These are phyloP conservation scores for Mortierella sp. DNA, from an alignment of 371 early-diverging fungal genomes.

Conservation along the genomic window DNA sequence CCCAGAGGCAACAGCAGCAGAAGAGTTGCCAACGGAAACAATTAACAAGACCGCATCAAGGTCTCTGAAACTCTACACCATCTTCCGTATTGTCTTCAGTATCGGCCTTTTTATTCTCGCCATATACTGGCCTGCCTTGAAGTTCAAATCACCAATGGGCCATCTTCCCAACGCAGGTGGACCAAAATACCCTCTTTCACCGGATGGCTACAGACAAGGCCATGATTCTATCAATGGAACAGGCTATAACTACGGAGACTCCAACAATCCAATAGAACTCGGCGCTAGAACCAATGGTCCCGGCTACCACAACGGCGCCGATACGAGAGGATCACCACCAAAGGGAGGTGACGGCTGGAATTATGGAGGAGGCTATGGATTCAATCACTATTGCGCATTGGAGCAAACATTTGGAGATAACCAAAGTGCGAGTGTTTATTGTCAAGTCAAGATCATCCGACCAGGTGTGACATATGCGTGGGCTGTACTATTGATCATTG, in stretches of 20 bases:
- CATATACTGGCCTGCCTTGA: constrained; percentile 39
- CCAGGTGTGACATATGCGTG: constrained; percentile 35
- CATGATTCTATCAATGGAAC: too few relatives aligned
- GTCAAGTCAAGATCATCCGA: constrained; percentile 28
- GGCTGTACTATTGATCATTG: constrained; percentile 27
- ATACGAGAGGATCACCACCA: neutral
- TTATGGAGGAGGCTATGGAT: neutral
- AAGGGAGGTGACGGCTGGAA: neutral
- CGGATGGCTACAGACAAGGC: too few relatives aligned
- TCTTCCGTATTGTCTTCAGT: constrained; percentile 26
- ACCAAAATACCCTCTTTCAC: neutral
- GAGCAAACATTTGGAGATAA: constrained; percentile 46
- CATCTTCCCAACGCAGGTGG: constrained; percentile 1
- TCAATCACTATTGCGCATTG: constrained; percentile 16
- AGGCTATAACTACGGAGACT: neutral
- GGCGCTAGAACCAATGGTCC: neutral
- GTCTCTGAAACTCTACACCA: constrained; percentile 4
- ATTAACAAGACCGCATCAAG: neutral
- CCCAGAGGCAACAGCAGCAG: constrained; percentile 6
- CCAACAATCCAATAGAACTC: neutral
- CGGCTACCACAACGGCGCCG: neutral
- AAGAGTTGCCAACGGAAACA: neutral
- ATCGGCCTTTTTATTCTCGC: constrained; percentile 26
- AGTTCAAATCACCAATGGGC: constrained; percentile 18
- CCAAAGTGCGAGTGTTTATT: constrained; percentile 37